Evolutionary conservation across 805 yeast genomes (phyloP), one percentile per base, ranked within the genome.

Genomic region (Cyberlindnera meyerae): DNA sequence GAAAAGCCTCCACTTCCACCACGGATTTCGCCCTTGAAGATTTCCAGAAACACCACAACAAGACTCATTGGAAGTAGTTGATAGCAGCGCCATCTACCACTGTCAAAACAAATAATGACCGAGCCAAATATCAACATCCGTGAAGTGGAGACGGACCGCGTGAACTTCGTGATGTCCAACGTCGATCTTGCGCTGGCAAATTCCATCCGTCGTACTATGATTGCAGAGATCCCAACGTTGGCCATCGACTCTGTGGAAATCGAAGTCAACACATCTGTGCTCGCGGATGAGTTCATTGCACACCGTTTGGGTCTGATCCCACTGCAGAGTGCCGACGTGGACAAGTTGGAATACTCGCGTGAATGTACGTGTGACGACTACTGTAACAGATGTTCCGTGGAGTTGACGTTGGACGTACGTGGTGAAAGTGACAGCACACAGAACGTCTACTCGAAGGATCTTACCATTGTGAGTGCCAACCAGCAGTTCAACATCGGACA

Each of bases 351-450:
- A 44, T 90, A 89, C 63, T 81, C 94, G 20, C 75, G 97, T 57
- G 98, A 93, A 60, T 93, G 99, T 62, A 89, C 95, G 29, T 93
- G 99, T 68, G 98, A 93, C 60, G 94, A 89, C 57, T 90, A 93
- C 65, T 93, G 99, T 65, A 89, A 87, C 42, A 82, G 83, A 61
- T 93, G 99, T 65, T 81, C 95, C 4, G 97, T 93, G 17, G 86
- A 82, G 47, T 71, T 93, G 39, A 79, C 82, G 40, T 65, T 93
- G 45, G 79, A 85, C 39, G 98, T 96, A n/a, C 71, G 77, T 46
- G 90, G 96, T 60, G 90, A 85, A 45, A 70, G 84, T 29, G 97
- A 87, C 53, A 77, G 81, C 31, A 85, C 95, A 9, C 83, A 87
- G 75, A 86, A 82, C 48, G 89, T 93, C 11, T 93, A 88, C 59